Evolutionary conservation across 1,139 yeast species (phyloP).

Genomic region (Pneumocystis oryctolagi): DNA sequence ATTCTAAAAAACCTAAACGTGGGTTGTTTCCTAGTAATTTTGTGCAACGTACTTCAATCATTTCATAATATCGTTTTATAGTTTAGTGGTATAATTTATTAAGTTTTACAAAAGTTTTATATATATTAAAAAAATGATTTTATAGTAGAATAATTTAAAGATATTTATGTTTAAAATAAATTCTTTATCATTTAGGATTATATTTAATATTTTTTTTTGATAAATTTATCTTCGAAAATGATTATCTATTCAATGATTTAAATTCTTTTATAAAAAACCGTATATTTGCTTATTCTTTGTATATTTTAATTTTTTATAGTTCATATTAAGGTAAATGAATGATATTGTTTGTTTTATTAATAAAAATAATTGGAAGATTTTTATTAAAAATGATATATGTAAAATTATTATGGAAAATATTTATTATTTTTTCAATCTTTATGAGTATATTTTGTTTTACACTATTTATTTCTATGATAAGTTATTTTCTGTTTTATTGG

Average conservation of each 20-base stretch:
- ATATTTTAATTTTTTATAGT: background rate
- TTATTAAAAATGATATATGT: background rate
- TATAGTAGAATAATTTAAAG: background rate
- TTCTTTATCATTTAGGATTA: background rate
- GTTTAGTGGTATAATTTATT: background rate
- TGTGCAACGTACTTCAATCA: background rate
- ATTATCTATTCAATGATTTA: background rate
- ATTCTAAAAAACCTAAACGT: slow-evolving; percentile 33
- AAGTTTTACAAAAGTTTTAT: background rate
- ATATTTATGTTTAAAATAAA: background rate
- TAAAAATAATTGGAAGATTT: background rate
- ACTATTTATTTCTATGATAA: background rate
- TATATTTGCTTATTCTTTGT: no score
- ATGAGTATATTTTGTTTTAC: background rate
- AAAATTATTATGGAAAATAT: background rate
- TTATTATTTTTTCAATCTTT: background rate
- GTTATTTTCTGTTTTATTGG: background rate
- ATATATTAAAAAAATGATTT: background rate
- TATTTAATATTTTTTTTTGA: background rate
- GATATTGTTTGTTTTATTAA: background rate
- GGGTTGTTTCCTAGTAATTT: slow-evolving; percentile 79
- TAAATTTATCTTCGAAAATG: background rate
- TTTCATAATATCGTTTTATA: background rate
- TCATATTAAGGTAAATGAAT: background rate
- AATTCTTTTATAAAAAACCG: background rate